Conservation (phyloP, 331 rosid genomes). For the Erythrophleum ivorense region DNA sequence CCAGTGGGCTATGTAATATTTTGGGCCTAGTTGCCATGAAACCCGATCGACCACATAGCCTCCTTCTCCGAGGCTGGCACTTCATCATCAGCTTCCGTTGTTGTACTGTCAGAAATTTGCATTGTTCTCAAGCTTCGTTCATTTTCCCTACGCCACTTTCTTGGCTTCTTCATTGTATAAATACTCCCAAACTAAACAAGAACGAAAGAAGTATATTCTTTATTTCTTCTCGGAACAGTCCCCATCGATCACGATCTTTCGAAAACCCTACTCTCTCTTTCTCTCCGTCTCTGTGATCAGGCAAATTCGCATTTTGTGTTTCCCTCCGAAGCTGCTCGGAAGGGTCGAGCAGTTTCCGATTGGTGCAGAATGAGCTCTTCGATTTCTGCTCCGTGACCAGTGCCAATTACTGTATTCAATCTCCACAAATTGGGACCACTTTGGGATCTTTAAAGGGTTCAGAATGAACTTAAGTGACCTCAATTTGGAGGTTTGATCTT, state of each 20-base stretch:
- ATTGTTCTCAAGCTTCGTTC: slow-evolving; percentile 6
- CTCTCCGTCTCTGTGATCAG: slow-evolving; percentile 4
- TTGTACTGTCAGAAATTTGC: background rate
- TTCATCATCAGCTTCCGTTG: background rate
- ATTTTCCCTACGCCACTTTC: background rate
- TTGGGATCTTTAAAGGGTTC: background rate
- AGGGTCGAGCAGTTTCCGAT: slow-evolving; percentile 54
- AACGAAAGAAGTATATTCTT: background rate
- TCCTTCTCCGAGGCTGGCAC: background rate
- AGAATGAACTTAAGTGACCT: slow-evolving; percentile 49
- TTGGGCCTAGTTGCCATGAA: background rate
- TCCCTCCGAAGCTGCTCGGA: slow-evolving; percentile 47
- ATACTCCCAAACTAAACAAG: background rate
- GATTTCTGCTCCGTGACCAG: background rate
- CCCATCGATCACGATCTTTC: slow-evolving; percentile 42
- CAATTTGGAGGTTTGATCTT: slow-evolving; percentile 44
- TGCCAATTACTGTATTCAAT: background rate
- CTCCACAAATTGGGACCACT: background rate
- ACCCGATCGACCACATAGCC: background rate
- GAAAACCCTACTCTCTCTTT: slow-evolving; percentile 49
- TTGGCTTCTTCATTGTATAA: background rate
- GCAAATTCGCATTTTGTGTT: background rate
- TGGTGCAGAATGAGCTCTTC: slow-evolving; percentile 13
- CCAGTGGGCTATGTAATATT: background rate
- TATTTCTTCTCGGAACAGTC: slow-evolving; percentile 11